Evolutionary conservation across 306 rosid genomes (phyloP).

Genomic region (Ziziphus jujuba): DNA sequence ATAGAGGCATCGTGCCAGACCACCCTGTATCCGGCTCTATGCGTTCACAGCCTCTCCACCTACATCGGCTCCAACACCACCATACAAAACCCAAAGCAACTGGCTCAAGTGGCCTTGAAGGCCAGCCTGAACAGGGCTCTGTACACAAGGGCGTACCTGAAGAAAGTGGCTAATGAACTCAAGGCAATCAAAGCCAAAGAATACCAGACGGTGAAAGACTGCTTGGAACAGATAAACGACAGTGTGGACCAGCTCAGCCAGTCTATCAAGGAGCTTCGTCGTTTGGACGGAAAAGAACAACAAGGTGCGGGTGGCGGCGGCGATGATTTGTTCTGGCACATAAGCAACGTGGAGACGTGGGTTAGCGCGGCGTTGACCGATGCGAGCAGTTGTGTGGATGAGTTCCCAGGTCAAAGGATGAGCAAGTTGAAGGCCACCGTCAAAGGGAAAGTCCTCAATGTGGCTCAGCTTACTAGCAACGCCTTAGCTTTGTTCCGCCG

Average conservation of each 20-base stretch:
- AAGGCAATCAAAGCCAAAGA: conserved; percentile 17
- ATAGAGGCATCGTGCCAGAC: conserved; percentile 48
- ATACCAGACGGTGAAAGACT: conserved; percentile 42
- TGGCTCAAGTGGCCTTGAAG: conserved; percentile 48
- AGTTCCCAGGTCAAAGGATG: conserved; percentile 41
- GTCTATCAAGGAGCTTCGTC: conserved; percentile 41
- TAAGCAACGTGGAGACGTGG: conserved; percentile 69
- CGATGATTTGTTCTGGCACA: conserved; percentile 52
- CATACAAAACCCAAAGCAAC: conserved; percentile 33
- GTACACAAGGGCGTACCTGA: conserved; percentile 39
- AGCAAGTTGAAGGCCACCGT: conserved; percentile 51
- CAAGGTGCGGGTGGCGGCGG: too few species aligned
- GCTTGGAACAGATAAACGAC: conserved; percentile 48
- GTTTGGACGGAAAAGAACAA: conserved; percentile 8
- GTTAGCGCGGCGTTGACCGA: conserved; percentile 56
- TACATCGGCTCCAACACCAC: conserved; percentile 27
- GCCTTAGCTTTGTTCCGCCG: conserved; percentile 58
- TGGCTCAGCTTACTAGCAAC: conserved; percentile 54
- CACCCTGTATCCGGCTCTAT: conserved; percentile 45
- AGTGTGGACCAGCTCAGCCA: conserved; percentile 54
- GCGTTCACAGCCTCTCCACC: conserved; percentile 38
- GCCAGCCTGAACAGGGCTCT: conserved; percentile 50
- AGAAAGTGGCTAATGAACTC: conserved; percentile 35
- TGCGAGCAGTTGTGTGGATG: conserved; percentile 46
- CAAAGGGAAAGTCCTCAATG: conserved; percentile 54